Conservation (phyloP, 2,329 filamentous ascomycete genomes). For the Aureobasidium sp. region DNA sequence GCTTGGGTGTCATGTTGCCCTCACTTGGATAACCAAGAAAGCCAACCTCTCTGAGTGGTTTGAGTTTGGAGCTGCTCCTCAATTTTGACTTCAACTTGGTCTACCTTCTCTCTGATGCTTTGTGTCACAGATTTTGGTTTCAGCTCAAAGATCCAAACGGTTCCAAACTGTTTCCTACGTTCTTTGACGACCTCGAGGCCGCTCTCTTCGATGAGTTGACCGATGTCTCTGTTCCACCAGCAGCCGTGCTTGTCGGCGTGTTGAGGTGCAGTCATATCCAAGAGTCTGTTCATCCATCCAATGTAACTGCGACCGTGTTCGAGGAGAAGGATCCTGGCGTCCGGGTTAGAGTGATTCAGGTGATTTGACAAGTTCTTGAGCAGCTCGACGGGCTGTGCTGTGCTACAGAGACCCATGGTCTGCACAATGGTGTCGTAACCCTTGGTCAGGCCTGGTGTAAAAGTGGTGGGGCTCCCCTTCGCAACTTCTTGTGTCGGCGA, state of each 20-base stretch:
- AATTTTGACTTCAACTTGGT: background rate
- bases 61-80: background rate
- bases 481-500: background rate
- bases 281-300: constrained; percentile 41
- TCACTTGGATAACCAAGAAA: constrained; percentile 12
- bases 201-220: constrained; percentile 40
- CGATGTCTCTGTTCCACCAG: constrained; percentile 49
- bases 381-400: constrained; percentile 37
- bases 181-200: constrained; percentile 42
- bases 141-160: constrained; percentile 44
- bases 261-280: constrained; percentile 40
- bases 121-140: constrained; percentile 26
- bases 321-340: constrained; percentile 41
- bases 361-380: constrained; percentile 37
- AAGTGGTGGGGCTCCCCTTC: constrained; percentile 6
- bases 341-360: constrained; percentile 34
- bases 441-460: constrained; percentile 22
- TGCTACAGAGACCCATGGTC: constrained; percentile 47
- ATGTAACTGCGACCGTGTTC: constrained; percentile 45
- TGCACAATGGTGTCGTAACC: constrained; percentile 45
- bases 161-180: constrained; percentile 42
- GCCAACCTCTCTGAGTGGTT: constrained; percentile 2
- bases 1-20: background rate
- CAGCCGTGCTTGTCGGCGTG: constrained; percentile 45
- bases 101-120: constrained; percentile 3